phyloP scores from a whole-genome alignment of 1,284 basidiomycete species.

The Ceratobasidium sp. region DNA sequence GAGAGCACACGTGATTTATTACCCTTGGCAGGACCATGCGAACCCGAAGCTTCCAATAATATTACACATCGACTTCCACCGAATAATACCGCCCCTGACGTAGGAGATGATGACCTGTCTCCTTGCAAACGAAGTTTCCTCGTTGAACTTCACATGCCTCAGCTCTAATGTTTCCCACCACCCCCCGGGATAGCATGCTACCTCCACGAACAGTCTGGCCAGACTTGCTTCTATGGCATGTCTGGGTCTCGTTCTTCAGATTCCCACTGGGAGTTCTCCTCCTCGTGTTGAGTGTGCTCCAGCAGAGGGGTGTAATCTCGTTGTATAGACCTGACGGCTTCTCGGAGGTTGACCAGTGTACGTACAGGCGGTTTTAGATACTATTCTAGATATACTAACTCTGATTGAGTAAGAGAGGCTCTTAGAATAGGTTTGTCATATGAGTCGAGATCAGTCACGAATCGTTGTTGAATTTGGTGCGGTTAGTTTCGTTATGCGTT shows the following conservation, averaged over 20 bases:
- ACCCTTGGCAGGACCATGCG: no score
- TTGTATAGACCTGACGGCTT: background rate
- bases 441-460: background rate
- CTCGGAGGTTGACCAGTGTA: slow-evolving; percentile 1
- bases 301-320: background rate
- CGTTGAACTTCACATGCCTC: no score
- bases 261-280: background rate
- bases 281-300: background rate
- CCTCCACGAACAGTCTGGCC: slow-evolving; percentile 12
- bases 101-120: no score
- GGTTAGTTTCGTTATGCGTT: slow-evolving; percentile 13
- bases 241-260: background rate
- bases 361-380: no score
- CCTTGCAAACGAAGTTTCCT: no score
- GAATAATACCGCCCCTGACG: no score
- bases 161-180: no score
- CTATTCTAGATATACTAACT: no score
- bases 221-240: slow-evolving; percentile 20
- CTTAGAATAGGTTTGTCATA: background rate
- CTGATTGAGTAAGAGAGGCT: background rate
- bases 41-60: no score
- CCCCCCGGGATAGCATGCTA: slow-evolving; percentile 1
- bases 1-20: no score
- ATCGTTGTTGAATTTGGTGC: background rate
- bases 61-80: no score